These are phyloP conservation scores for Ceratobasidium sp. DNA, from an alignment of 1,284 basidiomycete genomes.

Conservation along the genomic window DNA sequence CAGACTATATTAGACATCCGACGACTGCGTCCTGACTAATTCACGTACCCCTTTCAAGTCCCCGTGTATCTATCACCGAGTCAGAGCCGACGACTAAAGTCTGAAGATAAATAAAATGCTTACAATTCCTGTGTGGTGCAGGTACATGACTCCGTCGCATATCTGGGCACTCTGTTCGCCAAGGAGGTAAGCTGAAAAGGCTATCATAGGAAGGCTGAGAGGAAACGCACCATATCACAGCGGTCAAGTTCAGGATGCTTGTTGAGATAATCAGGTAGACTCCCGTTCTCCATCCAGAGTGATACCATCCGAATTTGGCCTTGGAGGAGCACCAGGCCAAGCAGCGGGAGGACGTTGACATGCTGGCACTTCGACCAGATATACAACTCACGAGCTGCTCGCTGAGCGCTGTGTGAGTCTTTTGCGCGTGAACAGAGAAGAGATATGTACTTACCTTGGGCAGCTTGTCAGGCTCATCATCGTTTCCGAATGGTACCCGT, in stretches of 20 bases:
- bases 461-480: not conserved
- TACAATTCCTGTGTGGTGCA: conserved; percentile 1
- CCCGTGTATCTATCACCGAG: not conserved
- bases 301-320: not conserved
- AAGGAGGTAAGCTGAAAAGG: not conserved
- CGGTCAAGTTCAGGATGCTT: not conserved
- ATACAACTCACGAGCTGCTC: not conserved
- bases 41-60: not conserved
- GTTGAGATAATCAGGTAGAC: not conserved
- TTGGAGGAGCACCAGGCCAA: not conserved
- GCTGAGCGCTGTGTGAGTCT: not conserved
- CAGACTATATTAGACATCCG: not conserved
- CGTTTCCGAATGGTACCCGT: not conserved
- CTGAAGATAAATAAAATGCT: not conserved
- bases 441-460: not conserved
- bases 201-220: not conserved
- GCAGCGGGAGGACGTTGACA: not conserved
- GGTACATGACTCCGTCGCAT: not conserved
- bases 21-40: too few species aligned
- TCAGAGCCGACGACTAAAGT: not conserved
- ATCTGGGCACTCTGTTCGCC: not conserved
- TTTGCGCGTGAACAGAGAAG: not conserved
- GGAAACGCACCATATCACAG: not conserved
- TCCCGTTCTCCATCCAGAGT: conserved; percentile 21
- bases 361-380: conserved; percentile 14